phyloP scores from a whole-genome alignment of 164 flowering plant species.

The Saururus chinensis region DNA sequence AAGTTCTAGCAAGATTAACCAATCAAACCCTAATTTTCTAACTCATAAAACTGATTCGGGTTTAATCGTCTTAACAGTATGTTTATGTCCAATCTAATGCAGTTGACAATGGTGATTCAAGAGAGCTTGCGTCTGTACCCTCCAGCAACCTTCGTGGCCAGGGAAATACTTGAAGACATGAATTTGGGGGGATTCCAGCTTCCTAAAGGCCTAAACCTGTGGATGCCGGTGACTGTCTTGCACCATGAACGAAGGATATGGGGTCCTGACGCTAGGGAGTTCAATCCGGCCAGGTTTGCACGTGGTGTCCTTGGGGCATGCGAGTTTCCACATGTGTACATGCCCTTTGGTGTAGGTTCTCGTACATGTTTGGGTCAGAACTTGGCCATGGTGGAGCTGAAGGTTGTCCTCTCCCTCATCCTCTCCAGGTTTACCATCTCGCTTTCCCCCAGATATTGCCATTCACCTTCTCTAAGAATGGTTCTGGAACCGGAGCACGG shows the following conservation, averaged over 20 bases:
- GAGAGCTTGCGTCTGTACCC: conserved; percentile 11
- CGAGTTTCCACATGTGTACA: conserved; percentile 9
- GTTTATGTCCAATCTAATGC: no score
- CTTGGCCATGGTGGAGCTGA: conserved; percentile 11
- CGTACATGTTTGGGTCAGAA: conserved; percentile 8
- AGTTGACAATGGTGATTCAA: conserved; percentile 15
- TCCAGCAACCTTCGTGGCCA: conserved; percentile 4
- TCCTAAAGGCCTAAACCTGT: conserved; percentile 8
- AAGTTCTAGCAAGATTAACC: no score
- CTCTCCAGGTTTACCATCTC: conserved; percentile 10
- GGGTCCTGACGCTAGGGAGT: conserved; percentile 15
- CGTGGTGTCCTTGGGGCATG: conserved; percentile 10
- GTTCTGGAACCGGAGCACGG: background rate
- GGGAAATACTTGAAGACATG: conserved; percentile 7
- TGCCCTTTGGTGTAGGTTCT: conserved; percentile 11
- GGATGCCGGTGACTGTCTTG: conserved; percentile 5
- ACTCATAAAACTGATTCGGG: no score
- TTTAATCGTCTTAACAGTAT: no score
- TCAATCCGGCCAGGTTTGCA: conserved; percentile 13
- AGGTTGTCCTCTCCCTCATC: conserved; percentile 5
- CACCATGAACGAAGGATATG: conserved; percentile 11
- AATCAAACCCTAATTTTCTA: no score
- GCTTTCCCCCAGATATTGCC: conserved; percentile 16
- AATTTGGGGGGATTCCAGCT: conserved; percentile 3
- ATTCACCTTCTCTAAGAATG: conserved; percentile 14